Evolutionary conservation across 352 stramenopile genomes (phyloP), one percentile per base, ranked within the genome.

Genomic region (Plasmopara viticola): DNA sequence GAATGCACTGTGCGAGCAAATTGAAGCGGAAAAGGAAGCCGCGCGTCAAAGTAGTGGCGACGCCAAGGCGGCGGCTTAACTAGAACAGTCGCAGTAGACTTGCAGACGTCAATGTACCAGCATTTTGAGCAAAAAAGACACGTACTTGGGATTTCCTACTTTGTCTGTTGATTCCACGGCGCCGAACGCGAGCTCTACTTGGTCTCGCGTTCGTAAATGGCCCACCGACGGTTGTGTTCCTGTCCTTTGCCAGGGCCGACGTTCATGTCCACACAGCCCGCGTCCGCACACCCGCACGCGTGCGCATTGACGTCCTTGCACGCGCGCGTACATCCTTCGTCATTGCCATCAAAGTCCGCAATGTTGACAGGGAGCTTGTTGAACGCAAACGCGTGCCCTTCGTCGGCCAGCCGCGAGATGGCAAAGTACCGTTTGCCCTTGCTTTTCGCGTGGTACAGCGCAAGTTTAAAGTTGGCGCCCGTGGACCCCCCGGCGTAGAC

Each of bases 331-430:
- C 86, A 95, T 41, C 86, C 86, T 14, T 77, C 78, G 52, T 89
- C 84, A 60, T 91, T 88, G 48, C 73, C 75, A 55, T 89, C 80
- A 55, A 87, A 69, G 53, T 88, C 72, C 25, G 61, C 72, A 45
- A 72, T 63, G 45, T 72, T 79, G 51, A 88, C 51, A 3, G 66
- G 73, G 30, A 95, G 74, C 54, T 84, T 87, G 70, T 94, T 87
- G 70, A 97, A 96, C 18, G 83, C 86, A 51, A 96, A 96, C 10
- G 82, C 74, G 59, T 96, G 88, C 14, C 88, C 86, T 35, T 96
- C 85, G 13, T 51, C 64, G 13, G 78, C 82, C 18, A 87, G 73
- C 28, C 84, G 72, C 13, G 88, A 72, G n/a, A 95, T 53, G 18
- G 86, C 86, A 47, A 96, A 93, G 70, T 95, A 96, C 47, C 70